Evolutionary conservation across 352 stramenopile genomes (phyloP).

Genomic region (Globisporangium rhizosaccharum): DNA sequence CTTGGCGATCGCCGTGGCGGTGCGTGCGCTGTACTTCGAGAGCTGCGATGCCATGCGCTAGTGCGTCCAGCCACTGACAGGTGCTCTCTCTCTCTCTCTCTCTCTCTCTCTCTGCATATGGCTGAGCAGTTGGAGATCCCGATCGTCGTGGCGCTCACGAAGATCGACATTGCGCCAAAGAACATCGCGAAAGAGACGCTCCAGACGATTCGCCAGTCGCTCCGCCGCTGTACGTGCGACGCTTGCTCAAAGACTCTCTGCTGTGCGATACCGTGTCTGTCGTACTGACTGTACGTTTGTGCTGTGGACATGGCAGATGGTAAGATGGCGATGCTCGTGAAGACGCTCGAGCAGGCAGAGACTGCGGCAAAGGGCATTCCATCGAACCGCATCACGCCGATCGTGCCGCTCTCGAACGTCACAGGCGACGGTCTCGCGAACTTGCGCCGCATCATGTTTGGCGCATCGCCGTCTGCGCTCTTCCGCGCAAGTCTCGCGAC

Average conservation of each 20-base stretch:
- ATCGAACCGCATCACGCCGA: conserved; percentile 92
- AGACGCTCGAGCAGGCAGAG: conserved; percentile 77
- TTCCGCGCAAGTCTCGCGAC: conserved; percentile 71
- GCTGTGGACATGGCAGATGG: conserved; percentile 38
- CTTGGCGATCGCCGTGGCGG: conserved; percentile 87
- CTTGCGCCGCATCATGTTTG: conserved; percentile 64
- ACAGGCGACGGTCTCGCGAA: conserved; percentile 91
- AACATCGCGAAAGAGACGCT: conserved; percentile 91
- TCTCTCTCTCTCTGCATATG: conserved; percentile 1
- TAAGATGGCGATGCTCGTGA: conserved; percentile 93
- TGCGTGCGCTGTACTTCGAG: conserved; percentile 13
- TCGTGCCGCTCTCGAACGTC: conserved; percentile 97
- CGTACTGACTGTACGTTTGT: neutral
- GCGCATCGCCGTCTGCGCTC: conserved; percentile 57
- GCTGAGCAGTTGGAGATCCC: conserved; percentile 80
- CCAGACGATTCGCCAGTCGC: conserved; percentile 81
- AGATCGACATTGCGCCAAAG: conserved; percentile 93
- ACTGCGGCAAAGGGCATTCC: conserved; percentile 86
- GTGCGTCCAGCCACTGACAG: no score
- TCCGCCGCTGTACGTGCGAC: conserved; percentile 58
- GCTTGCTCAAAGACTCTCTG: no score
- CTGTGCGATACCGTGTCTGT: neutral
- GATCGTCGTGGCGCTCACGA: conserved; percentile 92
- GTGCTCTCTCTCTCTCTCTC: no score
- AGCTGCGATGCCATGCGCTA: no score